Base-by-base conservation (phyloP, 345 rosid genomes). In the Noccaea bulbosa region DNA sequence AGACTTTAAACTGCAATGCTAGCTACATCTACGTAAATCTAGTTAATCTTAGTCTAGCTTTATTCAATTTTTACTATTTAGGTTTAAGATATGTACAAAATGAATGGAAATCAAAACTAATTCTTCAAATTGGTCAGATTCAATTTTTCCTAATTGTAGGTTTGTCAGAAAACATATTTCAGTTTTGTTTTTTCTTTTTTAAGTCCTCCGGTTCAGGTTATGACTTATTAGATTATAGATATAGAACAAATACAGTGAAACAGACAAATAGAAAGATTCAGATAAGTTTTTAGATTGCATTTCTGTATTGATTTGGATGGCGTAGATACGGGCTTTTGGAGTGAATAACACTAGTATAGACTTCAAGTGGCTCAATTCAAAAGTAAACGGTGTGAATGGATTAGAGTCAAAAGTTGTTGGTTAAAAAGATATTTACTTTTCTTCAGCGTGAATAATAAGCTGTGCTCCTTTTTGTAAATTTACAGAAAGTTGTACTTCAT, bases 331-430 rank as follows among this genome's bases (percentile, higher is more conserved):
- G 43, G 45, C 10, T 48, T 16, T 8, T 49, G 60, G 14, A 70
- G 45, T 61, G 35, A 61, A 40, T 7, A 32, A 9, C 75, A 52
- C 62, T 33, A 61, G 68, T 60, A 10, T 70, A 51, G 62, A 62
- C 75, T 62, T 12, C 68, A 51, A 71, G 53, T 71, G 46, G 62
- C n/a, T 51, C 17, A 8, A 41, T 71, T 62, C 54, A 33, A 51
- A 71, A 71, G 69, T 71, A 71, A 71, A 62, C 75, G 62, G 54
- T 71, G 69, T 62, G 62, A 51, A 41, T 52, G 30, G 37, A 62
- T 43, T 32, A 43, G 61, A 61, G 75, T 71, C 69, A 51, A 71
- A 62, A 71, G 34, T 51, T 71, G 69, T 62, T 53, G 75, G 75
- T 71, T 61, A 41, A 43, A 62, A 70, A 50, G 52, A 61, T 11